Base-by-base conservation (phyloP, 345 rosid species). In the Brassica nigra region DNA sequence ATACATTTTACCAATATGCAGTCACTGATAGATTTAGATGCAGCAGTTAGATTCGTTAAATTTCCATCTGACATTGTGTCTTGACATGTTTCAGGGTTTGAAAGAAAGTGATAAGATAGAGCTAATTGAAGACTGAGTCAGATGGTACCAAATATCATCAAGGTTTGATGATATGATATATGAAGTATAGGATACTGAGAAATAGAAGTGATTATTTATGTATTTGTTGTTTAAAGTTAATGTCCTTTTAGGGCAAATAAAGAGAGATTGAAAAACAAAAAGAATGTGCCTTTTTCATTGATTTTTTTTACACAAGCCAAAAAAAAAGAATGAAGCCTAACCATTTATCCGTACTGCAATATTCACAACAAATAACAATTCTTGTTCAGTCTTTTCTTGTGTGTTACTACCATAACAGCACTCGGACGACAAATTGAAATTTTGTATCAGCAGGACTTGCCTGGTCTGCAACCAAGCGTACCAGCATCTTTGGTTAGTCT, bases 401-500 rank as follows among this genome's bases (percentile, higher is more conserved):
- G 72, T 34, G 44, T 69, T 39, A 58, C 71, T 30, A 44, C 75
- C 68, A 58, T 57, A 55, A 76, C 63, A 76, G 55, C 68, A 71
- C 42, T n/a, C 57, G 31, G 55, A 58, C 30, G 11, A 54, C 42
- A 31, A n/a, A 11, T 15, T 23, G 27, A 59, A 49, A 2, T 4
- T 42, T 72, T 58, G 49, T 8, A 64, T 82, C 80, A 80, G 78
- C 85, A 84, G 20, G 87, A 85, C 67, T 71, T 79, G 57, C 76
- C 73, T 0, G 61, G 67, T 18, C 0, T 23, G 81, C 97, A 92
- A 62, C 78, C 49, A 69, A 92, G 88, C 37, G 89, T 74, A 66
- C 93, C 95, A 1, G 93, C 77, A 66, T 62, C 83, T 7, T 87
- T 84, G 4, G 91, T 86, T 23, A 87, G 86, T 58, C 68, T 76